Evolutionary conservation across 1,284 basidiomycete genomes (phyloP), one percentile per base, ranked within the genome.

Genomic region (Anthracocystis walkeri): DNA sequence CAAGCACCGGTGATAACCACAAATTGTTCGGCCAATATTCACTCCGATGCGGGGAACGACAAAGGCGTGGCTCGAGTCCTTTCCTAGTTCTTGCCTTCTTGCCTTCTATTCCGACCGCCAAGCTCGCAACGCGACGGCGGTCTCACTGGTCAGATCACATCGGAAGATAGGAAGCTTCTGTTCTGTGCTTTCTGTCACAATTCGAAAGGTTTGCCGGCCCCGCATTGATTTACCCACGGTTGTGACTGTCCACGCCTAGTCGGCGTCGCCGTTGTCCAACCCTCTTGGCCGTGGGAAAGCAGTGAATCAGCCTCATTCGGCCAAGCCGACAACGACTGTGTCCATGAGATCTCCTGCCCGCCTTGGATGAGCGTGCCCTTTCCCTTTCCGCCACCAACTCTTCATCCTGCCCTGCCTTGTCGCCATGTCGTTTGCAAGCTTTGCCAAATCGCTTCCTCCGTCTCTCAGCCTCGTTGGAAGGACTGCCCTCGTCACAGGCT

Each of bases 401-500:
- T 35, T 25, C n/a, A 8, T 11, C 23, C 46, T 7, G 23, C 25
- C 2, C 6, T 14, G 21, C 35, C 14, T 29, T 20, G 38, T 27
- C 44, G 41, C 41, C 35, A 77, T 75, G 75, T 77, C 75, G 16
- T 77, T 77, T 42, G 65, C 62, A 41, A 45, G 52, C 18, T 77
- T 75, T 42, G 65, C 70, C 16, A 67, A 66, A 7, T 50, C 75
- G 45, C 75, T 77, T n/a, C 75, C 75, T 7, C 65, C 63, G 16
- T 77, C 75, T 1, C 63, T 77, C 40, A 75, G 71, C 52, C 71
- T 77, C 10, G 62, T 35, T 2, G 68, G 68, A 5, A 62, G 70
- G 18, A 74, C 75, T 3, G 75, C 65, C 3, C 58, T 77, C 46
- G 38, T 77, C 54, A 77, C 75, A 3, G 75, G 75, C 52, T 67